A percentile compares a stretch with the other conserved stretches of the same genome.
Conservation (phyloP, 176 grass and related monocot species). For the Rhynchospora pubera region DNA sequence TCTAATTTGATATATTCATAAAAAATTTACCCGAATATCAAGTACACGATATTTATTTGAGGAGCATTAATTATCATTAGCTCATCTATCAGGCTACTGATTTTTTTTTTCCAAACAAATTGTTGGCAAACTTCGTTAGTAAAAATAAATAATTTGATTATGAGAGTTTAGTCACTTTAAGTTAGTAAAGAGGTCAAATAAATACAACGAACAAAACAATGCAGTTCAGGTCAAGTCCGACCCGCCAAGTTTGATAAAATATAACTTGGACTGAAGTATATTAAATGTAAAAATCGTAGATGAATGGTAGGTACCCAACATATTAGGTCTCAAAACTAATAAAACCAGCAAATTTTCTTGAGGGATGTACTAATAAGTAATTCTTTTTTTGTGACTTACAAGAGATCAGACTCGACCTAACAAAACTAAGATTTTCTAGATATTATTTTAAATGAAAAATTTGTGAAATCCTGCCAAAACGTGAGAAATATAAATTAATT, state of each 20-base stretch:
- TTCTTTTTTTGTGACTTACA: not conserved
- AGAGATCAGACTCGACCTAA: not conserved
- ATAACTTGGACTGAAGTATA: no score
- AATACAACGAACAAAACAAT: not conserved
- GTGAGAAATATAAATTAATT: not conserved
- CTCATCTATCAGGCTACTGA: no score
- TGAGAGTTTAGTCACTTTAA: no score
- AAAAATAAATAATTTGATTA: no score
- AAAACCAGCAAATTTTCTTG: not conserved
- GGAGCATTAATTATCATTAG: no score
- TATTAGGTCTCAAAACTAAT: not conserved
- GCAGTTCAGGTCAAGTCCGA: not conserved
- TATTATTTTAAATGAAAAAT: not conserved
- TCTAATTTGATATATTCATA: no score
- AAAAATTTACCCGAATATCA: no score
- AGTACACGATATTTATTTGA: no score
- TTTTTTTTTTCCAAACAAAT: no score
- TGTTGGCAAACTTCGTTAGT: no score
- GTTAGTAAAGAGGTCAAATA: not conserved
- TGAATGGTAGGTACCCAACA: not conserved
- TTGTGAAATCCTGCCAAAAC: not conserved
- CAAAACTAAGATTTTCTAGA: not conserved
- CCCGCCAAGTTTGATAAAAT: no score
- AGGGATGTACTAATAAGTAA: not conserved
- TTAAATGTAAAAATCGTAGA: no score